phyloP scores from a whole-genome alignment of 2,329 filamentous ascomycete species.

The Ophidiomyces ophidiicola region DNA sequence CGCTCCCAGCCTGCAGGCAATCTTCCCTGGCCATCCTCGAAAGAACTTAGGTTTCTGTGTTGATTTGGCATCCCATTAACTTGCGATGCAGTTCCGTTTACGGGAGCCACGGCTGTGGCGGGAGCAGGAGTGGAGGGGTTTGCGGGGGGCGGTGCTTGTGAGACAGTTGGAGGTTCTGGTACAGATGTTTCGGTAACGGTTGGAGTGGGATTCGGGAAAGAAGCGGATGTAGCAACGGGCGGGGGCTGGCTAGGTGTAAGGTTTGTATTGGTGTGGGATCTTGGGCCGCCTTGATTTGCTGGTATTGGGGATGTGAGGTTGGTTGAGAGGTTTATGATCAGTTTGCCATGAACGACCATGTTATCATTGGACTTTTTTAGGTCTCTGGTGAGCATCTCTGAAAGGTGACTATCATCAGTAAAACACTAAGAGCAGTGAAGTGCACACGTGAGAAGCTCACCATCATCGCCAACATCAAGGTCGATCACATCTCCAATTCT shows the following conservation, averaged over 20 bases:
- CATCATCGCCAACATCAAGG: conserved; percentile 76
- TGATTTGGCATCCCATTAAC: conserved; percentile 29
- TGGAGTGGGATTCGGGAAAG: conserved; percentile 21
- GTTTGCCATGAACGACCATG: conserved; percentile 90
- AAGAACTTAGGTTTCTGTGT: conserved; percentile 63
- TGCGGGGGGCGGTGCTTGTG: conserved; percentile 27
- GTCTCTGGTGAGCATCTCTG: conserved; percentile 93
- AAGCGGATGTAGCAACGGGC: conserved; percentile 15
- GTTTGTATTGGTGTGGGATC: conserved; percentile 17
- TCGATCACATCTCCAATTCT: conserved; percentile 91
- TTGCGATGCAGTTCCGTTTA: conserved; percentile 30
- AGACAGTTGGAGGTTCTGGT: conserved; percentile 23
- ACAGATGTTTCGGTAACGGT: conserved; percentile 23
- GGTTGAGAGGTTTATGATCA: conserved; percentile 92
- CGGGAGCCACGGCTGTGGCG: conserved; percentile 29
- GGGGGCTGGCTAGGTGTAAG: conserved; percentile 6
- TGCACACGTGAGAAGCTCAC: conserved; percentile 41
- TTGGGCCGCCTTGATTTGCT: conserved; percentile 29
- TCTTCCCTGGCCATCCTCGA: conserved; percentile 90
- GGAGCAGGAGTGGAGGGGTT: conserved; percentile 27
- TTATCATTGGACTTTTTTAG: conserved; percentile 98
- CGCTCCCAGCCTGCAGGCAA: conserved; percentile 91
- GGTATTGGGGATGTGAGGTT: conserved; percentile 64
- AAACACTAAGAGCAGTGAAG: conserved; percentile 2
- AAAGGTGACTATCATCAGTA: conserved; percentile 3